Base-by-base conservation (phyloP, 2,329 filamentous ascomycete genomes). In the Aspergillus sp. region DNA sequence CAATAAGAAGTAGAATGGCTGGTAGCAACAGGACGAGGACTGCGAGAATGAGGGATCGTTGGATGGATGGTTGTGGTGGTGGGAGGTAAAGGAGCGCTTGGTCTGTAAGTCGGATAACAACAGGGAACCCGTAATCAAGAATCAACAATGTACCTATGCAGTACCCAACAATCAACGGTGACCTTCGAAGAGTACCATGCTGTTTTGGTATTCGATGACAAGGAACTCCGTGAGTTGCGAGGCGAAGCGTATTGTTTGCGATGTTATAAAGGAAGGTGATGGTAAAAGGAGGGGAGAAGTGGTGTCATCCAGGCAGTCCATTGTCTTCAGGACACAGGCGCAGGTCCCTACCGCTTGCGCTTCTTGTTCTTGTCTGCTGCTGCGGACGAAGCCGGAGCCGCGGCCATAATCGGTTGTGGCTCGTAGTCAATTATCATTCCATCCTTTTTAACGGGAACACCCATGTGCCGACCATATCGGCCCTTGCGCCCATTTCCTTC, bases 401-500 rank as follows among this genome's bases (percentile, higher is more conserved):
- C 57, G 13, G 62, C 54, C 29, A 64, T 57, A 37, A 66, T 59
- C 29, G 59, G 51, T 27, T 62, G 54, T n/a, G 72, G 55, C 27
- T 83, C 80, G 30, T 78, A 19, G 19, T 19, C 19, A 19, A 19
- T 19, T 19, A 19, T 19, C 19, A 19, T 19, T 19, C 19, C 19
- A 12, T 60, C 62, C 59, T 82, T 83, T 68, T 83, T 84, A 50
- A 85, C 76, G 1, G 81, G 72, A 29, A 85, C 81, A 42, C 82
- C 79, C 82, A 85, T 83, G 62, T 85, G 78, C 45, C 82, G 75
- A 47, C 82, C 81, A 57, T 96, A 97, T 45, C 93, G 85, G 51
- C 93, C 93, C 69, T 96, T 97, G 61, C 93, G 86, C 52, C 91
- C 93, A 66, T 97, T 97, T 52, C 90, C 90, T 69, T 98, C 93